These are phyloP conservation scores for Tolypocladium cylindrosporum DNA, from an alignment of 2,329 filamentous ascomycete genomes.

Conservation along the genomic window DNA sequence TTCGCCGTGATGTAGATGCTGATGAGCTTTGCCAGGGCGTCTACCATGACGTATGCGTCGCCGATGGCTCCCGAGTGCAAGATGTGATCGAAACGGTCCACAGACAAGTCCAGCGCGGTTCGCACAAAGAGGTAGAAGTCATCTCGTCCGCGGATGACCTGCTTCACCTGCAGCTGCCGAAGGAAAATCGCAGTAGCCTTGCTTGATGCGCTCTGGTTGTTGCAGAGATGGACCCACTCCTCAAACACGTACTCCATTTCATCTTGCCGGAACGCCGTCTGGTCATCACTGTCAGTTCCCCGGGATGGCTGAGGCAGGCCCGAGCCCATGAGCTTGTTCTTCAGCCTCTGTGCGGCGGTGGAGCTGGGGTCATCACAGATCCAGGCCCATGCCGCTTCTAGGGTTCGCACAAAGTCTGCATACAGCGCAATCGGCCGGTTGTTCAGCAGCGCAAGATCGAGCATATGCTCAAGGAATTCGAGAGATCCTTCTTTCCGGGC, in stretches of 20 bases:
- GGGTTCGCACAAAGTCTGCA: slow-evolving; percentile 74
- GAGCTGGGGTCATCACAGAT: slow-evolving; percentile 62
- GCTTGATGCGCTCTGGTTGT: slow-evolving; percentile 65
- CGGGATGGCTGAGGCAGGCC: slow-evolving; percentile 25
- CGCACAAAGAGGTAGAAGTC: slow-evolving; percentile 74
- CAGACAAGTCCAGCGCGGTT: slow-evolving; percentile 68
- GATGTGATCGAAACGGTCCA: slow-evolving; percentile 67
- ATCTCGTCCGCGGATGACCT: slow-evolving; percentile 63
- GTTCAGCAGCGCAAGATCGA: slow-evolving; percentile 70
- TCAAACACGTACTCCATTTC: slow-evolving; percentile 93
- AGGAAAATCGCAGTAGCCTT: slow-evolving; percentile 68
- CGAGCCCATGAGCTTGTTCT: slow-evolving; percentile 45
- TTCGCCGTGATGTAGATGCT: slow-evolving; percentile 66
- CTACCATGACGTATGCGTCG: slow-evolving; percentile 53
- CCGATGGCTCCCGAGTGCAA: slow-evolving; percentile 48
- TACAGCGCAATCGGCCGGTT: slow-evolving; percentile 70
- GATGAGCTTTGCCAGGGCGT: slow-evolving; percentile 76
- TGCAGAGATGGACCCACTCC: slow-evolving; percentile 81
- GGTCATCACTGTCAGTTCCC: slow-evolving; percentile 45
- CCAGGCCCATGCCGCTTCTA: slow-evolving; percentile 76
- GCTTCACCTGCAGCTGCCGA: slow-evolving; percentile 67
- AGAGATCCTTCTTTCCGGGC: slow-evolving; percentile 63
- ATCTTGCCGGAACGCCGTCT: slow-evolving; percentile 50
- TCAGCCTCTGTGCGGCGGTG: slow-evolving; percentile 57
- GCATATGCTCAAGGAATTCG: slow-evolving; percentile 68